phyloP scores from a whole-genome alignment of 2,329 filamentous ascomycete genomes.

The Colletotrichum sp. region DNA sequence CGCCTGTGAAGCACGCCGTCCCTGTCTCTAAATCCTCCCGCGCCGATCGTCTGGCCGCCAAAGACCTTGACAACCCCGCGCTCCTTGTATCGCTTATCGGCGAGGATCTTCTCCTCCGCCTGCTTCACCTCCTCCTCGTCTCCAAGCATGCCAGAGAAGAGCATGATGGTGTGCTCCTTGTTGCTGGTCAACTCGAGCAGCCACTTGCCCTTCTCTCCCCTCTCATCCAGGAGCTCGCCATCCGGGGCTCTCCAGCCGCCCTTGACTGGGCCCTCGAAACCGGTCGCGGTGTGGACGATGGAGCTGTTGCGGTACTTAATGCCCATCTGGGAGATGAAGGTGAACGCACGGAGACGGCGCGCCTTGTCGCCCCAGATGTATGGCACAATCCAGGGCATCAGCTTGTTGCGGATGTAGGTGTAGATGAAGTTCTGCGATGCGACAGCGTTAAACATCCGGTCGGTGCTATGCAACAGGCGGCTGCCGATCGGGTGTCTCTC shows the following conservation, averaged over 20 bases:
- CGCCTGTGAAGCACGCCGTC: conserved; percentile 29
- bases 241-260: conserved; percentile 54
- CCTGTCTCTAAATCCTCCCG: conserved; percentile 20
- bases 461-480: conserved; percentile 45
- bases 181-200: conserved; percentile 31
- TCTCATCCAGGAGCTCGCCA: conserved; percentile 27
- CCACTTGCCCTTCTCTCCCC: conserved; percentile 17
- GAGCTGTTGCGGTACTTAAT: conserved; percentile 45
- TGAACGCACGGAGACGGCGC: conserved; percentile 29
- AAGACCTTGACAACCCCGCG: conserved; percentile 22
- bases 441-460: conserved; percentile 42
- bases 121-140: conserved; percentile 8
- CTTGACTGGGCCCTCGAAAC: conserved; percentile 37
- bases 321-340: conserved; percentile 44
- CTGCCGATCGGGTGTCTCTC: conserved; percentile 53
- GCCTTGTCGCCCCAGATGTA: conserved; percentile 29
- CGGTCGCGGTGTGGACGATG: conserved; percentile 35
- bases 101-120: conserved; percentile 3
- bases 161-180: conserved; percentile 30
- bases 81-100: conserved; percentile 12
- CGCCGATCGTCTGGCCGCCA: not conserved
- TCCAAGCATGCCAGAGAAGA: conserved; percentile 31
- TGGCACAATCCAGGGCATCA: conserved; percentile 42
- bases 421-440: conserved; percentile 38
- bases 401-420: conserved; percentile 39